Evolutionary conservation across 306 rosid genomes (phyloP).

Genomic region (Hippophae rhamnoides): DNA sequence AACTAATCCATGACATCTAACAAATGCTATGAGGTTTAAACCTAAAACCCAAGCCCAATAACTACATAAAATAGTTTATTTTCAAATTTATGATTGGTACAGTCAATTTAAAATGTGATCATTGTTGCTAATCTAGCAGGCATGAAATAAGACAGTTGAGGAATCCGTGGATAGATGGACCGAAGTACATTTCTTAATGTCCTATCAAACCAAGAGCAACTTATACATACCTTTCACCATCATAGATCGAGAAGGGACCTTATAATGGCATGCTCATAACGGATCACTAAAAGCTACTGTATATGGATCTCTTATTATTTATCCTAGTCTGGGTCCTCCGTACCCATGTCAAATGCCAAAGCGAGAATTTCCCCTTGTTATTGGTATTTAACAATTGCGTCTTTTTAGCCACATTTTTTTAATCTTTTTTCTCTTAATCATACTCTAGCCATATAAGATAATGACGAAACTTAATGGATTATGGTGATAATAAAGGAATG

Average conservation of each 20-base stretch:
- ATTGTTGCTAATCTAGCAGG: constrained; percentile 34
- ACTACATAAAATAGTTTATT: neutral
- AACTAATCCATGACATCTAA: too few species aligned
- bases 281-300: constrained; percentile 85
- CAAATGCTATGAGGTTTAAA: too few species aligned
- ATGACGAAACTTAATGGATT: neutral
- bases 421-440: neutral
- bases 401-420: neutral
- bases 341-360: constrained; percentile 77
- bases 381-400: constrained; percentile 37
- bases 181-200: constrained; percentile 78
- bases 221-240: constrained; percentile 80
- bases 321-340: constrained; percentile 57
- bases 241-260: constrained; percentile 70
- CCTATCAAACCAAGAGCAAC: constrained; percentile 80
- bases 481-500: constrained; percentile 59
- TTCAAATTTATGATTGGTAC: constrained; percentile 5
- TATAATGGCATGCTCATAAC: constrained; percentile 99
- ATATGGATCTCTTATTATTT: constrained; percentile 73
- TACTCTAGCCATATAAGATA: neutral
- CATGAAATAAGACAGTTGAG: constrained; percentile 73
- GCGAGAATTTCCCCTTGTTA: constrained; percentile 53
- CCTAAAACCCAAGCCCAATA: neutral
- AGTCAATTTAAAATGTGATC: constrained; percentile 5
- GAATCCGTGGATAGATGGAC: constrained; percentile 99